These are phyloP conservation scores for Fagus sylvatica DNA, from an alignment of 306 rosid genomes.

Conservation along the genomic window DNA sequence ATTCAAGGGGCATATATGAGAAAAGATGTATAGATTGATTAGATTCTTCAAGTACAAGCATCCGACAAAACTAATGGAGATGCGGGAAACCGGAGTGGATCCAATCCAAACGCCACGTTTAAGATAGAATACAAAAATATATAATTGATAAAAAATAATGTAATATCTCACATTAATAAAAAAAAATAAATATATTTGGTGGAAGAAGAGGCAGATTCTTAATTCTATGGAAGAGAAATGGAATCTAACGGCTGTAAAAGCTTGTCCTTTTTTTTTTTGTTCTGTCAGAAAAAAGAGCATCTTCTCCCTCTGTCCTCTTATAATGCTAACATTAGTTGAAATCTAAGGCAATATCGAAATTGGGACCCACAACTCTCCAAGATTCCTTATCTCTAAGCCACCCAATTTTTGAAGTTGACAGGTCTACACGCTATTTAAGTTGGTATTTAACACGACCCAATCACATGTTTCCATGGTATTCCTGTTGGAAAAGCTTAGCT, in stretches of 20 bases:
- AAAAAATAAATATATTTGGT: slow-evolving; percentile 17
- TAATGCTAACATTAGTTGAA: slow-evolving; percentile 35
- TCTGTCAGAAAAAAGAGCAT: slow-evolving; percentile 40
- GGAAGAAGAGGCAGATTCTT: slow-evolving; percentile 57
- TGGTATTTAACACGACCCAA: not conserved
- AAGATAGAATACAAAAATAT: slow-evolving; percentile 36
- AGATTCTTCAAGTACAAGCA: slow-evolving; percentile 63
- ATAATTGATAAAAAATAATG: slow-evolving; percentile 4
- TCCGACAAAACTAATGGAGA: slow-evolving; percentile 69
- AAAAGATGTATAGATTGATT: not conserved
- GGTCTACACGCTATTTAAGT: slow-evolving; percentile 25
- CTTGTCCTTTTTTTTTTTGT: slow-evolving; percentile 34
- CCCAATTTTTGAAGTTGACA: slow-evolving; percentile 10
- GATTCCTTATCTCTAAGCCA: slow-evolving; percentile 68
- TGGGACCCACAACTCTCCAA: slow-evolving; percentile 42
- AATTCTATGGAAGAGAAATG: slow-evolving; percentile 45
- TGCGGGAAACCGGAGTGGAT: slow-evolving; percentile 59
- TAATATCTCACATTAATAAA: not conserved
- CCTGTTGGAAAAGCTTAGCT: too few relatives aligned
- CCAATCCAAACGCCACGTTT: slow-evolving; percentile 45
- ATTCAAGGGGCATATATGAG: not conserved
- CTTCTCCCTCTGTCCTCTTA: slow-evolving; percentile 39
- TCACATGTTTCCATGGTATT: slow-evolving; percentile 18
- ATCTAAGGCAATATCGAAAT: slow-evolving; percentile 46
- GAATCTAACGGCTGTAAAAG: slow-evolving; percentile 74